A percentile compares a stretch with the other conserved stretches of the same genome.
Conservation (phyloP, 1,284 basidiomycete species). For the Leccinum pallidistipes region DNA sequence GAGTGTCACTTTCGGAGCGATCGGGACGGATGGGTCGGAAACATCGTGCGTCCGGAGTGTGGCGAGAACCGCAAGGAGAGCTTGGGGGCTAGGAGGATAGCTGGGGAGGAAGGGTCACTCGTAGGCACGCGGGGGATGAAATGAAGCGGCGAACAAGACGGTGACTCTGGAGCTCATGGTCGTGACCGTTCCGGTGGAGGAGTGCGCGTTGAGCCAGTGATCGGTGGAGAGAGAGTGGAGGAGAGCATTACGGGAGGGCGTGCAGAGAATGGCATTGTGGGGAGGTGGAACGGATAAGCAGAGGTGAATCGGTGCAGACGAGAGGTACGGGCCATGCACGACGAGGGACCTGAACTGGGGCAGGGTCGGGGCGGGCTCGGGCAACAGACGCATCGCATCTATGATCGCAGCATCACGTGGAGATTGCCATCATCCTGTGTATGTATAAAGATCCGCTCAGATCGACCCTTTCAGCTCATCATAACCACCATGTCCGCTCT, state of each 20-base stretch:
- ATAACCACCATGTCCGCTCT: conserved; percentile 23
- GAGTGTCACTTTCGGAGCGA: conserved; percentile 41
- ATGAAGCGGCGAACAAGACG: conserved; percentile 50
- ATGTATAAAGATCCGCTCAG: conserved; percentile 3
- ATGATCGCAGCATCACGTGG: conserved; percentile 15
- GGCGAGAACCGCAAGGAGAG: conserved; percentile 57
- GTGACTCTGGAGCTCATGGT: conserved; percentile 47
- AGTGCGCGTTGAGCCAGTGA: conserved; percentile 49
- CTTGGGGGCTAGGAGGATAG: conserved; percentile 63
- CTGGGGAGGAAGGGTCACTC: conserved; percentile 37
- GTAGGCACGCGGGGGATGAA: conserved; percentile 4
- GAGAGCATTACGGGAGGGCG: conserved; percentile 48
- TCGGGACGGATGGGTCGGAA: conserved; percentile 22
- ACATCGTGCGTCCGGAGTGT: conserved; percentile 43
- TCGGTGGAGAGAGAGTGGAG: conserved; percentile 50
- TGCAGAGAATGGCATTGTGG: conserved; percentile 48
- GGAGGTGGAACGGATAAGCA: conserved; percentile 46
- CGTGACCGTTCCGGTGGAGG: conserved; percentile 44
- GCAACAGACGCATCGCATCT: conserved; percentile 22
- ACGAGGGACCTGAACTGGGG: conserved; percentile 51
- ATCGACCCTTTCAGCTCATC: not conserved
- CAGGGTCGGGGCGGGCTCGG: conserved; percentile 34
- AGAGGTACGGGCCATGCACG: conserved; percentile 52
- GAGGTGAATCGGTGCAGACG: conserved; percentile 58
- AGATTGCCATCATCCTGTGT: conserved; percentile 23